phyloP scores from a whole-genome alignment of 2,329 filamentous ascomycete species.

The Polytolypa hystricis region DNA sequence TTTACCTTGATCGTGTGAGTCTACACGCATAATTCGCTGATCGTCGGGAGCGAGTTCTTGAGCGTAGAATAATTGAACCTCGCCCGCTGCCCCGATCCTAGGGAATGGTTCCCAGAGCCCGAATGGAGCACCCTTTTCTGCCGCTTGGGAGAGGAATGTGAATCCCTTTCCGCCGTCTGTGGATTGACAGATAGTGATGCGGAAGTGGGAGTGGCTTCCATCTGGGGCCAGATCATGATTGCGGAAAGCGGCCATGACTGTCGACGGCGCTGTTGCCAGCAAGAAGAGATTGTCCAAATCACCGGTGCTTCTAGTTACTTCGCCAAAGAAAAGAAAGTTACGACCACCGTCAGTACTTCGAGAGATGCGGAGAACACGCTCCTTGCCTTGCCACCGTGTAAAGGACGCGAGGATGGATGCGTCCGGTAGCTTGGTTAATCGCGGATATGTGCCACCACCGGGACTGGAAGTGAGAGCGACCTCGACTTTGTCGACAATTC shows the following conservation, averaged over 20 bases:
- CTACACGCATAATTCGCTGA: constrained; percentile 40
- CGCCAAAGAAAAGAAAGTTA: constrained; percentile 31
- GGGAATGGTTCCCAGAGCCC: constrained; percentile 44
- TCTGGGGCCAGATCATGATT: constrained; percentile 34
- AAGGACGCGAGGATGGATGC: constrained; percentile 38
- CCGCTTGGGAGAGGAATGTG: constrained; percentile 35
- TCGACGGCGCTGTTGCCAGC: constrained; percentile 27
- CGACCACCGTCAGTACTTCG: constrained; percentile 35
- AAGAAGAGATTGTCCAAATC: constrained; percentile 41
- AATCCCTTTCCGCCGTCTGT: constrained; percentile 34
- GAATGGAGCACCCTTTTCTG: constrained; percentile 26
- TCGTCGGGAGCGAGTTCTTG: constrained; percentile 36
- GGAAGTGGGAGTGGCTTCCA: constrained; percentile 31
- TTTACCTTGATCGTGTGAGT: constrained; percentile 32
- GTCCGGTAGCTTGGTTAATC: constrained; percentile 35
- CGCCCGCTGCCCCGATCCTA: constrained; percentile 25
- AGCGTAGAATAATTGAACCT: constrained; percentile 38
- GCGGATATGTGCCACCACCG: constrained; percentile 38
- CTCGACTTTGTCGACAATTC: too few relatives aligned
- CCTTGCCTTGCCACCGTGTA: constrained; percentile 29
- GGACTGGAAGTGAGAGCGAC: too few relatives aligned
- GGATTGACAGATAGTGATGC: constrained; percentile 41
- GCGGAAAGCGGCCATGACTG: constrained; percentile 38
- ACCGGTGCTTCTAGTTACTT: constrained; percentile 33
- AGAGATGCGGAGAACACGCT: constrained; percentile 33